Evolutionary conservation across 2,329 filamentous ascomycete genomes (phyloP), one percentile per base, ranked within the genome.

Genomic region (Nemania bipapillata): DNA sequence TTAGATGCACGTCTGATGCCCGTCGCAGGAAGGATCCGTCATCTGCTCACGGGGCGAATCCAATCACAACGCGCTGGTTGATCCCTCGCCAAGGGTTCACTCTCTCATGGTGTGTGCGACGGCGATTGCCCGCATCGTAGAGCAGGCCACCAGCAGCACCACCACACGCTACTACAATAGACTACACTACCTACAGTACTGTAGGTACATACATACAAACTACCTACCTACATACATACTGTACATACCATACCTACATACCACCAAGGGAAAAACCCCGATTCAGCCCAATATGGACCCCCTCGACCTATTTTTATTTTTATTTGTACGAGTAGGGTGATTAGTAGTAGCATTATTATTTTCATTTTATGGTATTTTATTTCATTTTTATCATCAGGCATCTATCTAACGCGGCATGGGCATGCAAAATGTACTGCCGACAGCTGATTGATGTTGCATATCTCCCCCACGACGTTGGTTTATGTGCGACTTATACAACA

Each of bases 1-100:
- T 22, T 50, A 66, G 37, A 66, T 57, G 69, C 59, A 62, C 52
- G 47, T 59, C 57, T 67, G 60, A 64, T 61, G 58, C 70, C 65
- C 65, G 70, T 72, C 73, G 71, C 70, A 75, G 71, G 66, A 72
- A 70, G 70, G 72, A 74, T 74, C 74, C 70, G 72, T 75, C 70
- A 74, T 71, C 73, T 74, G 70, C 59, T 65, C 69, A 69, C 17
- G 65, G 4, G 62, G 63, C 64, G 55, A 64, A 68, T 65, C 68
- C 66, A 69, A 71, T 71, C 69, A 69, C 49, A 52, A 40, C 55
- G 17, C 52, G 12, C 24, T 60, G 15, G 32, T 59, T 49, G 49
- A 40, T 53, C 57, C 54, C 54, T 63, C 45, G 35, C 47, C 42
- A 55, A 58, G 59, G 40, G 20, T 32, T 49, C 40, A n/a, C 40